A percentile compares a stretch with the other conserved stretches of the same genome.
Evolutionary conservation across 2,329 filamentous ascomycete species (phyloP).

Genomic region (Clarireedia paspali): DNA sequence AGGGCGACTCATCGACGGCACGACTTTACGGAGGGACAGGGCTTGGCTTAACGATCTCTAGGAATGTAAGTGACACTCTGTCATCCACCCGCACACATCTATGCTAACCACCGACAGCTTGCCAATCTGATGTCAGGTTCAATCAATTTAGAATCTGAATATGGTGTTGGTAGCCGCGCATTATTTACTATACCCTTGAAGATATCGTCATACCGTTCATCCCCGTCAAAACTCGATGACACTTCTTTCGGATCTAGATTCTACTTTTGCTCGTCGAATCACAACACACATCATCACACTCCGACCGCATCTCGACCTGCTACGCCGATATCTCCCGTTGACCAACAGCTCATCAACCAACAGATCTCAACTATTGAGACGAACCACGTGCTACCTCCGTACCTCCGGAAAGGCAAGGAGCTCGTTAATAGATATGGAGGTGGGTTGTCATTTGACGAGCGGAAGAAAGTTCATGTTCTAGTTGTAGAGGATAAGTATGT

Average conservation of each 20-base stretch:
- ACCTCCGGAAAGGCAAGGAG: neutral
- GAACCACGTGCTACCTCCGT: neutral
- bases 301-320: neutral
- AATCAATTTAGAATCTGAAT: conserved; percentile 13
- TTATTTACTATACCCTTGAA: conserved; percentile 20
- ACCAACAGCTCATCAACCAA: conserved; percentile 9
- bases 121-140: conserved; percentile 21
- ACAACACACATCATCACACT: neutral
- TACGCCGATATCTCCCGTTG: neutral
- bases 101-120: conserved; percentile 11
- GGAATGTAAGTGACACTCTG: conserved; percentile 13
- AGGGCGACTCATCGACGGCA: conserved; percentile 69
- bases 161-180: conserved; percentile 17
- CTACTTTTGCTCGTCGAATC: no score
- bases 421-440: neutral
- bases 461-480: conserved; percentile 16
- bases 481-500: conserved; percentile 24
- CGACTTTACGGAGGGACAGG: conserved; percentile 73
- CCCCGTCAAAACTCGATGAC: neutral
- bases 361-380: conserved; percentile 10
- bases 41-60: conserved; percentile 68
- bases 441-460: conserved; percentile 6
- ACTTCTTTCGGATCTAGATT: no score
- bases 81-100: neutral
- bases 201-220: conserved; percentile 9